Percentiles rank a stretch among this genome's conserved stretches.
Conservation (phyloP, 129 eudicot species). For the Flaveria ramosissima region DNA sequence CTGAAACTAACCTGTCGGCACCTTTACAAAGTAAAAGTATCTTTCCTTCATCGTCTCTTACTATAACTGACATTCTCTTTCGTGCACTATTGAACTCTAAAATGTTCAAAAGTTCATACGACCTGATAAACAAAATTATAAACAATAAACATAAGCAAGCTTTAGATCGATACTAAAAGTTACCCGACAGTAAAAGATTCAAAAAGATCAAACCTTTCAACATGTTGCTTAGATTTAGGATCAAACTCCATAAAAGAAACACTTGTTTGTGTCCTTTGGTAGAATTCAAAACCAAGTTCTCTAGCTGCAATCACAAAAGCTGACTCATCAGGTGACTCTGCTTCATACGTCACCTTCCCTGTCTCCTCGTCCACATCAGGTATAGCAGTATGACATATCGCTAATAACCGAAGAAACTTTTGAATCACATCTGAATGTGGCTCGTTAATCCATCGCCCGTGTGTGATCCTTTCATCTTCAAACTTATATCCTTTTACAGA, state of each 20-base stretch:
- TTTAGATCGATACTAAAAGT: neutral
- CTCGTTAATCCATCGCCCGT: constrained; percentile 55
- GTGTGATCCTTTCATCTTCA: constrained; percentile 55
- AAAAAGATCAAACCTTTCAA: constrained; percentile 48
- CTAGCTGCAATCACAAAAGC: constrained; percentile 67
- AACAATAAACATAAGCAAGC: neutral
- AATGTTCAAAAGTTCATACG: constrained; percentile 42
- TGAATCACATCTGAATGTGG: constrained; percentile 50
- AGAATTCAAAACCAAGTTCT: constrained; percentile 67
- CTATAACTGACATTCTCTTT: constrained; percentile 64
- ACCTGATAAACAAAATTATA: constrained; percentile 32
- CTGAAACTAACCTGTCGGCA: constrained; percentile 55
- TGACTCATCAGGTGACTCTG: constrained; percentile 74
- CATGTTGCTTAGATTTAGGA: constrained; percentile 32
- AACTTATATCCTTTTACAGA: constrained; percentile 59
- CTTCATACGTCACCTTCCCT: constrained; percentile 53
- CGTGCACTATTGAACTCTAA: constrained; percentile 61
- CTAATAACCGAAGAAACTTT: constrained; percentile 52
- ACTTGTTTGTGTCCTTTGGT: constrained; percentile 55
- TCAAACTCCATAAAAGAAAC: constrained; percentile 48
- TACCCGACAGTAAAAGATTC: neutral
- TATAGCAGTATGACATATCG: constrained; percentile 60
- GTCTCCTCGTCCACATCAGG: constrained; percentile 58
- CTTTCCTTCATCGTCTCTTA: constrained; percentile 53
- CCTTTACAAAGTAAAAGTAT: constrained; percentile 54